A percentile compares a stretch with the other conserved stretches of the same genome.
Conservation (phyloP, 2,329 filamentous ascomycete genomes). For the Annulohypoxylon truncatum region DNA sequence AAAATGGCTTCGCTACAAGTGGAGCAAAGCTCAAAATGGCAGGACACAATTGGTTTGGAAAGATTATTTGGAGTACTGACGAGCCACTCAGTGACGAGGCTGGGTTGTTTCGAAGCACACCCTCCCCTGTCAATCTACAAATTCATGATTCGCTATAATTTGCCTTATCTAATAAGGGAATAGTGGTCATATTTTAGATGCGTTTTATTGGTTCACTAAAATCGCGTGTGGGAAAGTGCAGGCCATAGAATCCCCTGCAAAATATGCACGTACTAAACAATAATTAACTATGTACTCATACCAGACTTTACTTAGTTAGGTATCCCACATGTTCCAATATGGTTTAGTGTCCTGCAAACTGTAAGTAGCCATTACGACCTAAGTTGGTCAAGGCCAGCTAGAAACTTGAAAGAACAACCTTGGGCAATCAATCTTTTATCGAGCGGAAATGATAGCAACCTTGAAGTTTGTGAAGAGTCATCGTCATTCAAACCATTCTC, state of each 20-base stretch:
- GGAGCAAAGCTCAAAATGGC: slow-evolving; percentile 12
- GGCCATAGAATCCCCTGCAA: slow-evolving; percentile 16
- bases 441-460: slow-evolving; percentile 25
- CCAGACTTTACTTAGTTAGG: no score
- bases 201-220: slow-evolving; percentile 27
- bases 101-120: slow-evolving; percentile 23
- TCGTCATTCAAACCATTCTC: slow-evolving; percentile 9
- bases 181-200: not conserved
- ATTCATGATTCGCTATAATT: slow-evolving; percentile 1
- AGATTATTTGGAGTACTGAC: slow-evolving; percentile 14
- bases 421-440: slow-evolving; percentile 8
- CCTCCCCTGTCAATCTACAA: slow-evolving; percentile 24
- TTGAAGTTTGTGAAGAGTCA: slow-evolving; percentile 33
- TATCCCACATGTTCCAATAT: no score
- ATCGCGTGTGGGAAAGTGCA: slow-evolving; percentile 17
- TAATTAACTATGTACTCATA: not conserved
- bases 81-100: slow-evolving; percentile 30
- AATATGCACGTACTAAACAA: slow-evolving; percentile 6
- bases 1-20: not conserved
- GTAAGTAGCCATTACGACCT: slow-evolving; percentile 17
- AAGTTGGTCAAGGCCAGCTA: not conserved
- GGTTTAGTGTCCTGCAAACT: slow-evolving; percentile 40
- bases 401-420: slow-evolving; percentile 25
- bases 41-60: slow-evolving; percentile 6
- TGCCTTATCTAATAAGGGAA: slow-evolving; percentile 1